Evolutionary conservation across 176 grass and related monocot genomes (phyloP).

Genomic region (Coix lacrymajobi): DNA sequence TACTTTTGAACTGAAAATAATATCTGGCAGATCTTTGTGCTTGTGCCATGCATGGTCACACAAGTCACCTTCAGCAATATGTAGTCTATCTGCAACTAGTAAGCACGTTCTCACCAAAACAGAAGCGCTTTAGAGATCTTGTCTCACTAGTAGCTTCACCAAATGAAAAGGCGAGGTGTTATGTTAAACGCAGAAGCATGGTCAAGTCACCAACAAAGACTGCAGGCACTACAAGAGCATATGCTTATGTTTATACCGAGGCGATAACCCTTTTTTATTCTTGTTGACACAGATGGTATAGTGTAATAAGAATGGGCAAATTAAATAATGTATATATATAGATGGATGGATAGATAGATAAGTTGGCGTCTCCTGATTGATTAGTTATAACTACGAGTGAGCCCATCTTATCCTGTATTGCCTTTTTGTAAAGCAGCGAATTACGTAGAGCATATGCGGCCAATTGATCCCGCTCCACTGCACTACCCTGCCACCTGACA

Average conservation of each 20-base stretch:
- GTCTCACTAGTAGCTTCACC: not conserved
- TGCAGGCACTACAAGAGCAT: constrained; percentile 6
- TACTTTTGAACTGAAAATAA: not conserved
- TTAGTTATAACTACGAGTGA: not conserved
- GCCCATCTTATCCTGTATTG: constrained; percentile 29
- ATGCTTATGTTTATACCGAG: constrained; percentile 33
- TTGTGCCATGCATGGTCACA: not conserved
- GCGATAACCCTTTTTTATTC: not conserved
- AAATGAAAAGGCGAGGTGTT: not conserved
- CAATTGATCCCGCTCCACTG: constrained; percentile 19
- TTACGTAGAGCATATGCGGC: constrained; percentile 14
- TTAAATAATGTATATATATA: too few relatives aligned
- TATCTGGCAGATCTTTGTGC: not conserved
- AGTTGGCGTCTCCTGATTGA: constrained; percentile 14
- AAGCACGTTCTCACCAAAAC: not conserved
- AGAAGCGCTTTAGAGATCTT: not conserved
- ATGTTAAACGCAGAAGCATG: not conserved
- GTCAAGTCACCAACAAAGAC: not conserved
- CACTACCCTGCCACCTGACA: not conserved
- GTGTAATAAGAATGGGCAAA: not conserved
- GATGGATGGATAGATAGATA: not conserved
- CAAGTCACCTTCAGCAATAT: constrained; percentile 4
- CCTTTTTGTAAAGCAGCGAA: constrained; percentile 26
- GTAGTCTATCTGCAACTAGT: not conserved
- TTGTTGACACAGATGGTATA: not conserved